phyloP scores from a whole-genome alignment of 2,329 filamentous ascomycete species.

The Sporothrix euskadiensis region DNA sequence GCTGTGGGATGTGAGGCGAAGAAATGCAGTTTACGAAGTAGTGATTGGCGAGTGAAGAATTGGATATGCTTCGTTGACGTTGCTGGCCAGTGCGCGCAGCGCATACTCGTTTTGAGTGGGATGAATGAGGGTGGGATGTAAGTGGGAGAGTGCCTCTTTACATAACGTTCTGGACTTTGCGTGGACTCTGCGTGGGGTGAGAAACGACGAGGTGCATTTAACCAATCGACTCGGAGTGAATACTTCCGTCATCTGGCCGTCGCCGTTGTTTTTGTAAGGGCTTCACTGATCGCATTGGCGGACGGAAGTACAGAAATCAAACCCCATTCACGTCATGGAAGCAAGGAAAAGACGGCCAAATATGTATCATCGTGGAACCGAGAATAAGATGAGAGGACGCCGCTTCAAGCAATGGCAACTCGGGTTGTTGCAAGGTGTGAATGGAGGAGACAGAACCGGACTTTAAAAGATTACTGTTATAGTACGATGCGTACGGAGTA shows the following conservation, averaged over 20 bases:
- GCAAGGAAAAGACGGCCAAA: background rate
- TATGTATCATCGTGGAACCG: background rate
- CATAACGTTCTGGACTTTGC: background rate
- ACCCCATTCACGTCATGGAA: background rate
- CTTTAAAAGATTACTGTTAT: background rate
- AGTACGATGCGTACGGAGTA: background rate
- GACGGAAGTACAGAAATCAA: background rate
- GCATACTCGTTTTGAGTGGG: background rate
- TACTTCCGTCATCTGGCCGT: no score
- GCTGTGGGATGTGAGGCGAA: background rate
- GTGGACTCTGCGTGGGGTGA: background rate
- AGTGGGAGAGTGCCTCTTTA: slow-evolving; percentile 3
- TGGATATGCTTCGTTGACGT: background rate
- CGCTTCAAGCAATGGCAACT: background rate
- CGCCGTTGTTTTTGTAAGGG: background rate
- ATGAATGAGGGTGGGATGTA: background rate
- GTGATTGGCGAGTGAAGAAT: background rate
- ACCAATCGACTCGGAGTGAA: background rate
- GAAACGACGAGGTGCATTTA: background rate
- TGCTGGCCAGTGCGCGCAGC: background rate
- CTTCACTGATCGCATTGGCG: background rate
- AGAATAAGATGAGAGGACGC: background rate
- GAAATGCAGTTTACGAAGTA: background rate
- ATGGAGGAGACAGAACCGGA: background rate
- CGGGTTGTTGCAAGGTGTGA: background rate